Evolutionary conservation across 768 basidiomycete species (phyloP).

Genomic region (Boletus vinaceobasis): DNA sequence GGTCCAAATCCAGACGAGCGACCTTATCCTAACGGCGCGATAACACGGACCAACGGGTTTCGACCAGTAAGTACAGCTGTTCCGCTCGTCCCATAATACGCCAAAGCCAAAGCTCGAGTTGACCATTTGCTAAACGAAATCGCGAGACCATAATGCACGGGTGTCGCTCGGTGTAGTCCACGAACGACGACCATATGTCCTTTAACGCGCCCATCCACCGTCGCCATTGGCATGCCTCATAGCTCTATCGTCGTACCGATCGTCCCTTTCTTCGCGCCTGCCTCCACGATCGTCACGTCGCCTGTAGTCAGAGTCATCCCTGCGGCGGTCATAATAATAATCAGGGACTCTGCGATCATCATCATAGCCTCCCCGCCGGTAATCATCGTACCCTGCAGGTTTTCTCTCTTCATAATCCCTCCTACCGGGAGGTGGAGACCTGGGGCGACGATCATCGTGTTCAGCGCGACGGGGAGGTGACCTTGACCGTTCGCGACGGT

Average conservation of each 20-base stretch:
- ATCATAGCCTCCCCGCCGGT: conserved; percentile 74
- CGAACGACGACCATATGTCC: conserved; percentile 36
- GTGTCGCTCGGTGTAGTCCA: conserved; percentile 30
- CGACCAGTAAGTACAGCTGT: conserved; percentile 39
- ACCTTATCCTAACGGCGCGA: conserved; percentile 32
- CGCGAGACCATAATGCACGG: conserved; percentile 39
- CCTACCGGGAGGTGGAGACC: conserved; percentile 71
- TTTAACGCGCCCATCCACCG: conserved; percentile 73
- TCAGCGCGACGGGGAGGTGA: conserved; percentile 75
- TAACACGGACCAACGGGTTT: conserved; percentile 35
- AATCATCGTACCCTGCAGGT: conserved; percentile 91
- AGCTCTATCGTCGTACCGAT: conserved; percentile 72
- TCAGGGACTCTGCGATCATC: conserved; percentile 83
- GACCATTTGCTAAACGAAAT: conserved; percentile 50
- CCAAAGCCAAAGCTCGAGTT: conserved; percentile 36
- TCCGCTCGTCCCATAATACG: conserved; percentile 36
- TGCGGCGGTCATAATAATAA: conserved; percentile 84
- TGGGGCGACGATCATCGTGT: conserved; percentile 74
- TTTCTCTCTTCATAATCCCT: conserved; percentile 83
- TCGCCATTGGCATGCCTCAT: conserved; percentile 75
- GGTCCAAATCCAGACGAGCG: conserved; percentile 26
- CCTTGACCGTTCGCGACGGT: conserved; percentile 79
- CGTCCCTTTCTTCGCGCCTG: conserved; percentile 83
- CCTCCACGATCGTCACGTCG: conserved; percentile 64
- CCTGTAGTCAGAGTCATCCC: conserved; percentile 64